Conservation (phyloP, 192 early-diverging fungal genomes). For the Backusella morwellensis region DNA sequence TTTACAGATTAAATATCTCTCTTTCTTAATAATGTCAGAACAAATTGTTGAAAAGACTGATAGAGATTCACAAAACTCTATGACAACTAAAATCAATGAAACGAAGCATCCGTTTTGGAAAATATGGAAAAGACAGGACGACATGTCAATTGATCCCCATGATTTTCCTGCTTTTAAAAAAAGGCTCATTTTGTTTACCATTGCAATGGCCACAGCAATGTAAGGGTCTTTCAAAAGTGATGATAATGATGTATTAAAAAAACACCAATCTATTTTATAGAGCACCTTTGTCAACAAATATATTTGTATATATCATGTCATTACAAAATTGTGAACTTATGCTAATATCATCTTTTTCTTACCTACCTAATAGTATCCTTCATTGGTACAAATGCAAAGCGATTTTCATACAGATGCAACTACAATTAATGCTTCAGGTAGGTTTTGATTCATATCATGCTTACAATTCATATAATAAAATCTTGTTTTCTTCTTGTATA, state of each 20-base stretch:
- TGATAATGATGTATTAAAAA: constrained; percentile 29
- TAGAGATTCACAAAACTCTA: constrained; percentile 1
- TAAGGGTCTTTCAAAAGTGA: not conserved
- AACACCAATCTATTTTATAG: not conserved
- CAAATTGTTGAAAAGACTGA: not conserved
- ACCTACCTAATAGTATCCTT: constrained; percentile 18
- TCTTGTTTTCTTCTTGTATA: not conserved
- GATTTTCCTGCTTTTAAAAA: constrained; percentile 13
- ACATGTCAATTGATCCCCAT: constrained; percentile 1
- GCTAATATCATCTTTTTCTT: not conserved
- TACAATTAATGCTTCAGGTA: constrained; percentile 31
- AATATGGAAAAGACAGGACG: not conserved
- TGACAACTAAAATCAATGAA: not conserved
- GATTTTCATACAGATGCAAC: constrained; percentile 25
- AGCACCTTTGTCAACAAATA: not conserved
- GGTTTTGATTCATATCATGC: not conserved
- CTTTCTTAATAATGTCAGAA: not conserved
- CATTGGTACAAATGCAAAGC: constrained; percentile 26
- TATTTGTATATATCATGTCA: not conserved
- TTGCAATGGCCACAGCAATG: constrained; percentile 8
- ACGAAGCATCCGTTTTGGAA: not conserved
- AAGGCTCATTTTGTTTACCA: constrained; percentile 3
- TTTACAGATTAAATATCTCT: not conserved
- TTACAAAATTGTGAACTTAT: not conserved
- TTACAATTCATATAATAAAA: not conserved